Base-by-base conservation (phyloP, 2,329 filamentous ascomycete species). In the Aspergillus pseudoviridinutans region DNA sequence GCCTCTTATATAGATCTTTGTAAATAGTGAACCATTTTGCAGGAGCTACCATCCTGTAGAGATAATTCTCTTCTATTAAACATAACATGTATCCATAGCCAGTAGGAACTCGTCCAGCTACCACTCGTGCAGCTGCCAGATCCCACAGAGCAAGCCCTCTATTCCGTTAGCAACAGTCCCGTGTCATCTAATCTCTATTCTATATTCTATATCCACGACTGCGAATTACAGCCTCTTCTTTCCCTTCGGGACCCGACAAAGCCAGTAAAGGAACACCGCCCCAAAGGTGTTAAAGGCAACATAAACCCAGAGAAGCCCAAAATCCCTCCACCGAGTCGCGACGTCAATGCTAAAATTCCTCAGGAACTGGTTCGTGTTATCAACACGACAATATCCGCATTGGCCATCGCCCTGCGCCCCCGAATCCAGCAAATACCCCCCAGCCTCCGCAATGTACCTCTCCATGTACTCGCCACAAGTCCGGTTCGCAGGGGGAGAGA, bases 271-370 rank as follows among this genome's bases (percentile, higher is more conserved):
- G 3, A 55, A 61, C 24, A 69, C 38, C 5, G 61, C 60, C 17
- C 63, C 56, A 1, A 68, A 51, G 51, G 63, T 68, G 10, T 58
- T 56, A 3, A 74, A 66, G 3, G 67, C 64, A 2, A 72, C 71
- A 61, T 72, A 71, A 41, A 70, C 59, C 25, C 44, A 47, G 9
- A 47, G 24, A 10, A 47, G 24, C 10, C 44, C 44, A 17, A 47
- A 47, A 27, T 47, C 44, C 22, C 44, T 47, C 44, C 44, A 47
- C 3, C 44, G 44, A 12, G 22, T 47, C 22, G 22, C 20, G 4
- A 47, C 25, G 22, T 47, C 44, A 2, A 47, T 47, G 24, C 20
- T 47, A 14, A 47, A 47, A 12, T 47, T 47, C 8, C 20, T 7
- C 44, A 47, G 6, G 20, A 17, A 47, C 10, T 47, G 44, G 14